A percentile compares a stretch with the other conserved stretches of the same genome.
Evolutionary conservation across 768 basidiomycete genomes (phyloP).

Genomic region (Phylloporus sp.): DNA sequence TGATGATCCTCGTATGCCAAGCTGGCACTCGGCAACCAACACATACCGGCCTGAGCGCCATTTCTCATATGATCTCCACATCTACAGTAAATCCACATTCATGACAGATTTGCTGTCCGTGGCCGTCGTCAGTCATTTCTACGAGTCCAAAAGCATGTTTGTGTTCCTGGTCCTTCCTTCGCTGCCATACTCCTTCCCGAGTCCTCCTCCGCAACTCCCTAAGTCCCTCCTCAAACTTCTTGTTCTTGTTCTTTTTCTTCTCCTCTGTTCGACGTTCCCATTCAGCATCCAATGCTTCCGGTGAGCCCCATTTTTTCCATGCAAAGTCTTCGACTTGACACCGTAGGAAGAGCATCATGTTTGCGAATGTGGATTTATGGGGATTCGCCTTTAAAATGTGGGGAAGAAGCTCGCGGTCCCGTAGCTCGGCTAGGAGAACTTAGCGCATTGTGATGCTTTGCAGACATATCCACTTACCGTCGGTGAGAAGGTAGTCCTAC

Average conservation of each 20-base stretch:
- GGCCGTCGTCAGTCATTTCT: slow-evolving; percentile 48
- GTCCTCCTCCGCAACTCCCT: slow-evolving; percentile 80
- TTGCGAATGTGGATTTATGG: slow-evolving; percentile 90
- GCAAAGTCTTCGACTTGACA: slow-evolving; percentile 95
- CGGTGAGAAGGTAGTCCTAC: slow-evolving; percentile 92
- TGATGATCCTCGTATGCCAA: neutral
- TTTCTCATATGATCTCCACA: slow-evolving; percentile 74
- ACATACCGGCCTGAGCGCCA: neutral
- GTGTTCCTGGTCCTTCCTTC: slow-evolving; percentile 82
- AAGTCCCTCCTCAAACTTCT: slow-evolving; percentile 90
- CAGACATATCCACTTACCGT: slow-evolving; percentile 49
- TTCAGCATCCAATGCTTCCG: slow-evolving; percentile 85
- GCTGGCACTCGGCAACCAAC: no score
- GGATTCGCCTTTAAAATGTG: slow-evolving; percentile 94
- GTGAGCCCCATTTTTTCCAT: slow-evolving; percentile 96
- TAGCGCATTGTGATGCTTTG: neutral
- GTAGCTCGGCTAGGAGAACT: slow-evolving; percentile 69
- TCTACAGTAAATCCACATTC: slow-evolving; percentile 90
- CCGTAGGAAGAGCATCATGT: slow-evolving; percentile 98
- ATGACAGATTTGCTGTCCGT: slow-evolving; percentile 70
- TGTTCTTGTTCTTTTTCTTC: slow-evolving; percentile 87
- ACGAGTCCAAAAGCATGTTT: slow-evolving; percentile 72
- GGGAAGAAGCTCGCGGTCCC: slow-evolving; percentile 87
- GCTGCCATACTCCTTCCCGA: slow-evolving; percentile 86
- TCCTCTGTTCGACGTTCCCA: slow-evolving; percentile 73